Evolutionary conservation across 345 rosid genomes (phyloP).

Genomic region (Camelina neglecta): DNA sequence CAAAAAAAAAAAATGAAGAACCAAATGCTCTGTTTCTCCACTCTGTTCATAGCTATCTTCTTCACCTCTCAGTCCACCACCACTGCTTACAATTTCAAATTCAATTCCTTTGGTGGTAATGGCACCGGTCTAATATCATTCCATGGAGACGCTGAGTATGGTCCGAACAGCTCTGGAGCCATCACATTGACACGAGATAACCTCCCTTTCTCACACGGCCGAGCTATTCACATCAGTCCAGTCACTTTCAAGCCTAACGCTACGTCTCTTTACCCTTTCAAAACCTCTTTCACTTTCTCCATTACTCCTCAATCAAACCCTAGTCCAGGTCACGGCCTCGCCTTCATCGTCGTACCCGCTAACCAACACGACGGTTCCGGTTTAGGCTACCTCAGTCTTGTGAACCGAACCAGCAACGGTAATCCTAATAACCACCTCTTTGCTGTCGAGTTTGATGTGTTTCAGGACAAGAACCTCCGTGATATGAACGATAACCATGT

Average conservation of each 20-base stretch:
- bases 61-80: neutral
- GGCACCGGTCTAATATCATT: slow-evolving; percentile 5
- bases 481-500: slow-evolving; percentile 52
- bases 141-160: slow-evolving; percentile 40
- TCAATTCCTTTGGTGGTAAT: slow-evolving; percentile 38
- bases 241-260: slow-evolving; percentile 33
- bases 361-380: slow-evolving; percentile 38
- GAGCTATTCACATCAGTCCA: slow-evolving; percentile 32
- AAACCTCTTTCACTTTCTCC: slow-evolving; percentile 49
- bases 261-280: slow-evolving; percentile 33
- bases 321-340: slow-evolving; percentile 40
- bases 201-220: slow-evolving; percentile 39
- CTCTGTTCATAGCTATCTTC: slow-evolving; percentile 21
- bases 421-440: slow-evolving; percentile 38
- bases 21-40: slow-evolving; percentile 24
- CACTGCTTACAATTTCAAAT: slow-evolving; percentile 37
- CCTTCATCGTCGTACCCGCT: slow-evolving; percentile 32
- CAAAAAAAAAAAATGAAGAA: slow-evolving; percentile 13
- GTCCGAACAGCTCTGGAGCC: slow-evolving; percentile 21
- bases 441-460: slow-evolving; percentile 44
- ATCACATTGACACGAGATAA: slow-evolving; percentile 22
- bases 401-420: slow-evolving; percentile 45
- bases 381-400: slow-evolving; percentile 45
- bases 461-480: slow-evolving; percentile 36
- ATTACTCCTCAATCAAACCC: slow-evolving; percentile 40